phyloP scores from a whole-genome alignment of 176 grass and related monocot species.

The Echinochloa phyllopogon region DNA sequence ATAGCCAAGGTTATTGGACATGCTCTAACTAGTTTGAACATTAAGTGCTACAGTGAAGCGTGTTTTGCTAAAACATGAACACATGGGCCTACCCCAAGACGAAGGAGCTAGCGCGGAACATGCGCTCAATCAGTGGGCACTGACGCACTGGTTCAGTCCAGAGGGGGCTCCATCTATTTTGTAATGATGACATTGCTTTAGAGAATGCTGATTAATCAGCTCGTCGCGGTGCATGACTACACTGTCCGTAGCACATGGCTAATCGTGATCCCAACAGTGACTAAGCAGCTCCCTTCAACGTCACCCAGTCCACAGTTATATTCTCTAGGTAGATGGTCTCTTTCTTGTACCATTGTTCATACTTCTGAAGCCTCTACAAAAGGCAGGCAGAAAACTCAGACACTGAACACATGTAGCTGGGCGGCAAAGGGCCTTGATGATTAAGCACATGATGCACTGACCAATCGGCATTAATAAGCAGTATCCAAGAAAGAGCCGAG shows the following conservation, averaged over 20 bases:
- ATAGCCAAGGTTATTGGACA: too few relatives aligned
- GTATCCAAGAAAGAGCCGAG: background rate
- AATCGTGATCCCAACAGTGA: background rate
- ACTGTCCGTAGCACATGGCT: background rate
- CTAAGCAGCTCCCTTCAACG: background rate
- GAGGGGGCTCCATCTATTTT: background rate
- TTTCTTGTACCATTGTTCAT: background rate
- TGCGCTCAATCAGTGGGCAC: background rate
- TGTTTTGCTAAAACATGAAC: background rate
- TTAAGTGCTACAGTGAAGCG: background rate
- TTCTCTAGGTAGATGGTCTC: background rate
- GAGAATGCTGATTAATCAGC: background rate
- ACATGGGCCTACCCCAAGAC: background rate
- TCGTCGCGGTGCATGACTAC: background rate
- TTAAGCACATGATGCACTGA: background rate
- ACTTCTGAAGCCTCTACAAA: background rate
- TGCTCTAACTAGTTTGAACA: background rate
- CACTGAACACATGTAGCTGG: background rate
- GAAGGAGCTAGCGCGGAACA: background rate
- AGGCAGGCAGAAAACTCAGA: too few relatives aligned
- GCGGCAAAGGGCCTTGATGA: background rate
- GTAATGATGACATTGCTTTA: background rate
- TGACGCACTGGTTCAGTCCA: too few relatives aligned
- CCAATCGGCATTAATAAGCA: background rate
- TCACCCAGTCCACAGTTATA: background rate